Conservation (phyloP, 2,329 filamentous ascomycete species). For the Cercospora janseana region DNA sequence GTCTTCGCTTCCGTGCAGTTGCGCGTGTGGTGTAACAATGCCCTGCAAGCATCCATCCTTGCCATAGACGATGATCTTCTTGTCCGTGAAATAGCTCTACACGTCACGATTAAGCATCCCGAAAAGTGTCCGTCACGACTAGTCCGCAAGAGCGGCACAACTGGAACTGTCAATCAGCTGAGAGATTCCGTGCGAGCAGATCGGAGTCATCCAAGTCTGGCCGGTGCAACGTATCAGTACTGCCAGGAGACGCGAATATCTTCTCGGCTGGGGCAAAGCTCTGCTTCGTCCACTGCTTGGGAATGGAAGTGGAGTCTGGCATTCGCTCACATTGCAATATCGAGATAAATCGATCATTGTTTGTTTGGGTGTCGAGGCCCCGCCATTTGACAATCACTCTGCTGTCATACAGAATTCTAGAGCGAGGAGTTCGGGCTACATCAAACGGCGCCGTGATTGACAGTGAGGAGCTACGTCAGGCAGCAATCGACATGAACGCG, state of each 20-base stretch:
- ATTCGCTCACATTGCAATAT: not conserved
- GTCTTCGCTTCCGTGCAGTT: not conserved
- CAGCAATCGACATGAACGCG: no score
- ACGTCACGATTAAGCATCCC: not conserved
- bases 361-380: not conserved
- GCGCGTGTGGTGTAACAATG: not conserved
- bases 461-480: no score
- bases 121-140: not conserved
- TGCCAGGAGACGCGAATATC: not conserved
- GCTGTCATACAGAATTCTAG: no score
- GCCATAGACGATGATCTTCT: not conserved
- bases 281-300: constrained; percentile 7
- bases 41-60: not conserved
- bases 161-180: not conserved
- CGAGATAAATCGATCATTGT: not conserved
- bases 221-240: not conserved
- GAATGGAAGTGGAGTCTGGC: not conserved
- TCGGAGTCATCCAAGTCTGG: not conserved
- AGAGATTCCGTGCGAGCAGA: not conserved
- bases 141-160: not conserved
- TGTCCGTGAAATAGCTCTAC: not conserved
- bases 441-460: no score
- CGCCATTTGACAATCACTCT: constrained; percentile 3
- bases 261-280: not conserved
- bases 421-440: no score